Evolutionary conservation across 1,139 yeast species (phyloP).

Genomic region (Candida smagusa): DNA sequence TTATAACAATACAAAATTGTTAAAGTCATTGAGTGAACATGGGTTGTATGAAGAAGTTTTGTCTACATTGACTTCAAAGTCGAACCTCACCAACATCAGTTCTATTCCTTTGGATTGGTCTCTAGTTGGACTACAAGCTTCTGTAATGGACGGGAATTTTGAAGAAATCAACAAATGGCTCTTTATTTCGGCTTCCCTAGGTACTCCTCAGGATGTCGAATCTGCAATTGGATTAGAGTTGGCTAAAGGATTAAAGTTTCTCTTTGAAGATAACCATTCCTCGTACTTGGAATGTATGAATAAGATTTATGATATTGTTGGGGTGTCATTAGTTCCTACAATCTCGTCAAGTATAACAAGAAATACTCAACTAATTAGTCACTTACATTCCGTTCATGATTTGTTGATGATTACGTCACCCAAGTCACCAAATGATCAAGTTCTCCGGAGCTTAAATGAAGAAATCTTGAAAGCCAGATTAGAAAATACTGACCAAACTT

Average conservation of each 20-base stretch:
- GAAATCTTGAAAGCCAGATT: conserved; percentile 37
- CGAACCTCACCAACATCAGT: conserved; percentile 21
- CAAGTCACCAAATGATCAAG: conserved; percentile 10
- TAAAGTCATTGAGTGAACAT: conserved; percentile 39
- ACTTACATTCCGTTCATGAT: conserved; percentile 73
- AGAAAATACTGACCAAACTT: conserved; percentile 56
- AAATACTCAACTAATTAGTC: conserved; percentile 53
- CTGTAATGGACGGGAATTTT: conserved; percentile 63
- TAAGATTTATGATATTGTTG: conserved; percentile 54
- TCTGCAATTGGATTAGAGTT: conserved; percentile 60
- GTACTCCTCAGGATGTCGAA: conserved; percentile 48
- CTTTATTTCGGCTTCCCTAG: conserved; percentile 30
- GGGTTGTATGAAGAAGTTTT: conserved; percentile 43
- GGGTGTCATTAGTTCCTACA: conserved; percentile 59
- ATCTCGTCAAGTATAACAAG: conserved; percentile 62
- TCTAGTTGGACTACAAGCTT: conserved; percentile 69
- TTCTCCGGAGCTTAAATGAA: conserved; percentile 15
- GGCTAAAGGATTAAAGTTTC: conserved; percentile 55
- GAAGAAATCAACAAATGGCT: conserved; percentile 57
- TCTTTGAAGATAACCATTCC: conserved; percentile 28
- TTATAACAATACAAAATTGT: conserved; percentile 32
- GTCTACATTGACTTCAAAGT: conserved; percentile 28
- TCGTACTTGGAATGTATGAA: conserved; percentile 40
- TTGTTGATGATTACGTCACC: conserved; percentile 32
- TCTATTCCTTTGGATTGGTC: conserved; percentile 52